phyloP scores from a whole-genome alignment of 2,329 filamentous ascomycete species.

The Neopestalotiopsis sp. region DNA sequence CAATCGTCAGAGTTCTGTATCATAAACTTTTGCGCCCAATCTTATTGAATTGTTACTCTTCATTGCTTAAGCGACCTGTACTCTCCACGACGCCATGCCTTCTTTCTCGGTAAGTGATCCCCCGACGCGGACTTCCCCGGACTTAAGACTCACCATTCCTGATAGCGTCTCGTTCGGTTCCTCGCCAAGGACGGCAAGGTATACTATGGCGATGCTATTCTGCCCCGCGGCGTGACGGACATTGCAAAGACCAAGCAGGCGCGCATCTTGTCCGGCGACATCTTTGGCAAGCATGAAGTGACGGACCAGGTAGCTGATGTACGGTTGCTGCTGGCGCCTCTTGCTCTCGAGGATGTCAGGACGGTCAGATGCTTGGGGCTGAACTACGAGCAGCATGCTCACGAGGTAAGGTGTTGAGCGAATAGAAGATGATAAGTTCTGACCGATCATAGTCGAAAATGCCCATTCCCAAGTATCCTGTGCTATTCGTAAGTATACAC shows the following conservation, averaged over 20 bases:
- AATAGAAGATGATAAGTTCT: slow-evolving; percentile 6
- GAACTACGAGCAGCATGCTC: slow-evolving; percentile 76
- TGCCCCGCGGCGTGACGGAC: slow-evolving; percentile 65
- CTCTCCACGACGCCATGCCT: slow-evolving; percentile 37
- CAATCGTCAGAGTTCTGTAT: background rate
- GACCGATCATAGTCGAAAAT: slow-evolving; percentile 56
- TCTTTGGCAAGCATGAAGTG: slow-evolving; percentile 69
- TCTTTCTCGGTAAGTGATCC: slow-evolving; percentile 50
- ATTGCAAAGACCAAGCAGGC: slow-evolving; percentile 66
- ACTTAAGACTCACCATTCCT: background rate
- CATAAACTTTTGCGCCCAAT: background rate
- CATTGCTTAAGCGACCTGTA: background rate
- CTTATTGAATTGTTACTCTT: background rate
- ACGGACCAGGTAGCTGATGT: slow-evolving; percentile 66
- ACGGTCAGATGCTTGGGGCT: slow-evolving; percentile 74
- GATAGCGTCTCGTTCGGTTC: slow-evolving; percentile 74
- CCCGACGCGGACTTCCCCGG: background rate
- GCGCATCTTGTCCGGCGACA: slow-evolving; percentile 66
- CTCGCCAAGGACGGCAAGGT: slow-evolving; percentile 71
- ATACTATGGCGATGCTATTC: slow-evolving; percentile 78
- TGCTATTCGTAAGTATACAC: slow-evolving; percentile 66
- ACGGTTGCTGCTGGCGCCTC: slow-evolving; percentile 64
- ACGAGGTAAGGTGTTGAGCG: slow-evolving; percentile 54
- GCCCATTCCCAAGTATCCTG: slow-evolving; percentile 72
- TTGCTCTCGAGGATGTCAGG: slow-evolving; percentile 66